Conservation (phyloP, 2,329 filamentous ascomycete genomes). For the Aspergillus hiratsukae region DNA sequence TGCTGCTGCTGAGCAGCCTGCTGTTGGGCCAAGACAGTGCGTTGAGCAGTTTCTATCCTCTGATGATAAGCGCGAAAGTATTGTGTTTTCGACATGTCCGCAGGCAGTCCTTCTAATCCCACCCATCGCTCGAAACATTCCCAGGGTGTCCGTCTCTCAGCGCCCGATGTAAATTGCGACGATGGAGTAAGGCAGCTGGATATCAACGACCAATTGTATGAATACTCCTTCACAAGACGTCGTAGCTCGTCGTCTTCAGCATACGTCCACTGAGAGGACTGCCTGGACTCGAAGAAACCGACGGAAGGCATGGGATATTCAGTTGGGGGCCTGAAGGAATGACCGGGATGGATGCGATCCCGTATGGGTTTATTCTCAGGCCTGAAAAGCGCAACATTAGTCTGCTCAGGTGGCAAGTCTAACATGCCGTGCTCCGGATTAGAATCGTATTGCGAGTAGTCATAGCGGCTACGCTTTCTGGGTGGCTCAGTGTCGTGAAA, state of each 20-base stretch:
- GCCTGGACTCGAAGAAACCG: conserved; percentile 82
- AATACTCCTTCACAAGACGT: conserved; percentile 80
- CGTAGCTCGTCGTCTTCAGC: conserved; percentile 88
- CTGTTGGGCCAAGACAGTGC: conserved; percentile 55
- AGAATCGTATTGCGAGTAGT: conserved; percentile 70
- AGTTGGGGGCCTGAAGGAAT: conserved; percentile 88
- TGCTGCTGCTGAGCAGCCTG: conserved; percentile 48
- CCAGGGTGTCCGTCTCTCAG: conserved; percentile 90
- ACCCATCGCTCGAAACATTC: conserved; percentile 99
- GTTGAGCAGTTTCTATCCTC: conserved; percentile 59
- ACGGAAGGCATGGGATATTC: conserved; percentile 88
- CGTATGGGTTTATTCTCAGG: conserved; percentile 84
- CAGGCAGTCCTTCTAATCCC: conserved; percentile 79
- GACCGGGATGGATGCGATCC: conserved; percentile 82
- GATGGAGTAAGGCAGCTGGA: conserved; percentile 71
- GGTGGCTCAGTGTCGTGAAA: conserved; percentile 63
- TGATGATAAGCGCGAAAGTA: conserved; percentile 79
- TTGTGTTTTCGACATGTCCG: conserved; percentile 90
- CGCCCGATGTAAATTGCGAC: conserved; percentile 75
- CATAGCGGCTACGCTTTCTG: conserved; percentile 74
- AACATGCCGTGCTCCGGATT: conserved; percentile 50
- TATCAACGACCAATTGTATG: conserved; percentile 97
- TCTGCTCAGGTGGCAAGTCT: conserved; percentile 63
- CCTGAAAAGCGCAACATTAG: conserved; percentile 80
- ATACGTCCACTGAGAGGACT: conserved; percentile 85